Percentiles rank a stretch among this genome's conserved stretches.
Conservation (phyloP, 352 stramenopile genomes). For the Peronospora destructor region DNA sequence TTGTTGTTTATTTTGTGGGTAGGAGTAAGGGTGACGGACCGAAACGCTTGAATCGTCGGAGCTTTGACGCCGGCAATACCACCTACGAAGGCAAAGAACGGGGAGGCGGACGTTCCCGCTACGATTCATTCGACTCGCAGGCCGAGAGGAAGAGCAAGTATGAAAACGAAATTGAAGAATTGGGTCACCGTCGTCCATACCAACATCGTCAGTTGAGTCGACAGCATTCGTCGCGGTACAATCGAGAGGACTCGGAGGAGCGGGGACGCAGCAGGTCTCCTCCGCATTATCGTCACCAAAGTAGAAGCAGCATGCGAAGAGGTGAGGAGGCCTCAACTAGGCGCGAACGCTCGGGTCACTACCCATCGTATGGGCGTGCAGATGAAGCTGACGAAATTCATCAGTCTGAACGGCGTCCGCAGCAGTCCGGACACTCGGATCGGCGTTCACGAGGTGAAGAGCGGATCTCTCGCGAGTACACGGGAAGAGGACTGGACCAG, state of each 20-base stretch:
- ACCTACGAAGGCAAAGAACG: conserved; percentile 17
- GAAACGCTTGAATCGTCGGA: conserved; percentile 13
- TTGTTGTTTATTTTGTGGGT: conserved; percentile 2
- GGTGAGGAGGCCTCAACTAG: conserved; percentile 13
- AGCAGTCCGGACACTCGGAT: conserved; percentile 15
- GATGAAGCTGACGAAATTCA: conserved; percentile 20
- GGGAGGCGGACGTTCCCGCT: conserved; percentile 6
- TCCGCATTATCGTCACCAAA: conserved; percentile 16
- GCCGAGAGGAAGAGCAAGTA: conserved; percentile 11
- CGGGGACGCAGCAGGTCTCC: conserved; percentile 25
- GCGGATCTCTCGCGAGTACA: conserved; percentile 19
- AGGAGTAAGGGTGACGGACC: conserved; percentile 24
- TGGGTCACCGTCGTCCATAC: conserved; percentile 14
- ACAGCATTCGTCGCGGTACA: conserved; percentile 27
- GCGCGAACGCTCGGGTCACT: conserved; percentile 21
- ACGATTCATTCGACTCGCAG: conserved; percentile 26
- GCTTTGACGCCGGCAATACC: conserved; percentile 14
- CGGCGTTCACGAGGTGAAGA: conserved; percentile 18
- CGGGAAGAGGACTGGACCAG: conserved; percentile 18
- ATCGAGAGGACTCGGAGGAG: conserved; percentile 18
- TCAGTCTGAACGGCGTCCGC: conserved; percentile 11
- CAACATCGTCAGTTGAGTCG: conserved; percentile 25
- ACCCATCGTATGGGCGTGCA: conserved; percentile 13
- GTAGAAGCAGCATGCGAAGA: conserved; percentile 24
- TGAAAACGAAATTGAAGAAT: conserved; percentile 24